Percentiles rank a stretch among this genome's conserved stretches.
Conservation (phyloP, 805 yeast species). For the Schwanniomyces pseudopolymorphus region DNA sequence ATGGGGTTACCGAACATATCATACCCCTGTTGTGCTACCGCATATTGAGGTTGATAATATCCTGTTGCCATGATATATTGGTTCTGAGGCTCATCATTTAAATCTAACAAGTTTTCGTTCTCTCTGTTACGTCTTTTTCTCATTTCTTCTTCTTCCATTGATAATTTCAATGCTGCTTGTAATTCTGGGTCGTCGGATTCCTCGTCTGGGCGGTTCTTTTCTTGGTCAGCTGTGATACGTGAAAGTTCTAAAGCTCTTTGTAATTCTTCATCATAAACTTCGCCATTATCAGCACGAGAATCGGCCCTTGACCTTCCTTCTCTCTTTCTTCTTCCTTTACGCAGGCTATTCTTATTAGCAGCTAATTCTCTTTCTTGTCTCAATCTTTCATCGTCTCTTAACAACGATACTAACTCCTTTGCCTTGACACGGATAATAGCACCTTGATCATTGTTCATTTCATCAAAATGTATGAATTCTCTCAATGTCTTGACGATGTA, state of each 20-base stretch:
- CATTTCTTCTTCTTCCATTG: slow-evolving; percentile 75
- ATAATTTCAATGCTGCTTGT: slow-evolving; percentile 65
- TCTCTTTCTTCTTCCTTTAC: slow-evolving; percentile 21
- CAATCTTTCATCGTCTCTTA: slow-evolving; percentile 80
- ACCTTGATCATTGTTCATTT: slow-evolving; percentile 80
- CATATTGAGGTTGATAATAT: slow-evolving; percentile 17
- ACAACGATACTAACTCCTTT: slow-evolving; percentile 75
- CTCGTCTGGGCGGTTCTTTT: slow-evolving; percentile 55
- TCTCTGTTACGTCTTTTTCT: slow-evolving; percentile 45
- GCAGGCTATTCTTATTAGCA: slow-evolving; percentile 16
- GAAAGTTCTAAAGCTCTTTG: slow-evolving; percentile 80
- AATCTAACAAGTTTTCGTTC: slow-evolving; percentile 51
- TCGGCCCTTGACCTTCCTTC: slow-evolving; percentile 22
- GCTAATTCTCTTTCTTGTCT: slow-evolving; percentile 61
- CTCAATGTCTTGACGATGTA: slow-evolving; percentile 86
- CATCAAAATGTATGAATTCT: slow-evolving; percentile 84
- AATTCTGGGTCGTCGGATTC: slow-evolving; percentile 57
- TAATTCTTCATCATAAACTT: slow-evolving; percentile 70
- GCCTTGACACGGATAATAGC: slow-evolving; percentile 85
- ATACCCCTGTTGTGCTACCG: slow-evolving; percentile 32
- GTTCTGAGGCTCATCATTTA: slow-evolving; percentile 41
- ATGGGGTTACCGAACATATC: slow-evolving; percentile 72
- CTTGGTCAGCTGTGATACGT: slow-evolving; percentile 79
- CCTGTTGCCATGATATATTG: slow-evolving; percentile 28
- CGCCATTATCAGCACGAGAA: slow-evolving; percentile 19